A percentile compares a stretch with the other conserved stretches of the same genome.
These are phyloP conservation scores for Ophiocordyceps camponoti-floridani DNA, from an alignment of 2,329 filamentous ascomycete species.

Conservation along the genomic window DNA sequence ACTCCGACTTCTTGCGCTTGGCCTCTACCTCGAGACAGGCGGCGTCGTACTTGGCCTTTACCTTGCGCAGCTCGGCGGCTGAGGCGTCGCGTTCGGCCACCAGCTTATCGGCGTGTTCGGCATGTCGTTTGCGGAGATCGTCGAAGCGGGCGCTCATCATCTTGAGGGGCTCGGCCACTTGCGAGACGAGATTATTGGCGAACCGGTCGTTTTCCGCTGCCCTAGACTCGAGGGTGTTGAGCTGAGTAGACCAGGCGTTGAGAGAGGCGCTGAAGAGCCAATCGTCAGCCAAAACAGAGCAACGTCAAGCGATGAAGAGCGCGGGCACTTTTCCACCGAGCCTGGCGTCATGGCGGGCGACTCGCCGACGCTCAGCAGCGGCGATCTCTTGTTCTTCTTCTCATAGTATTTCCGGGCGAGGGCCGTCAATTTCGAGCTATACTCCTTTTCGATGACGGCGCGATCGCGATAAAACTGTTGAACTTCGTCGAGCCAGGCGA, in stretches of 20 bases:
- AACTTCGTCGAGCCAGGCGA: conserved; percentile 90
- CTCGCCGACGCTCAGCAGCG: conserved; percentile 80
- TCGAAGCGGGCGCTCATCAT: conserved; percentile 60
- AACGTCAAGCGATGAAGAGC: neutral
- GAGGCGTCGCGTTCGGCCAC: conserved; percentile 75
- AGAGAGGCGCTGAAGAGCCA: conserved; percentile 54
- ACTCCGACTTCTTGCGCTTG: conserved; percentile 85
- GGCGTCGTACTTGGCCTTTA: conserved; percentile 82
- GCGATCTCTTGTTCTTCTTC: conserved; percentile 82
- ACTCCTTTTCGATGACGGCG: conserved; percentile 89
- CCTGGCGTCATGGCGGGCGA: conserved; percentile 85
- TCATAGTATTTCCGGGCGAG: conserved; percentile 95
- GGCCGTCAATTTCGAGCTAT: conserved; percentile 69
- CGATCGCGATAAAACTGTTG: conserved; percentile 95
- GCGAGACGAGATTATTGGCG: conserved; percentile 56
- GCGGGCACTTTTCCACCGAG: conserved; percentile 62
- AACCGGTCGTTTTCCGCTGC: conserved; percentile 82
- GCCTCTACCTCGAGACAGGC: conserved; percentile 90
- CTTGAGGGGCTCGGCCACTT: conserved; percentile 78
- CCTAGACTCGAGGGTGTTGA: conserved; percentile 74
- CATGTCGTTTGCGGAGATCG: conserved; percentile 79
- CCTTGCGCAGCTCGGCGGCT: conserved; percentile 74
- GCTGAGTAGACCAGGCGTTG: conserved; percentile 90
- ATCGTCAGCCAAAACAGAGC: conserved; percentile 6
- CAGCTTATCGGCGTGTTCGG: conserved; percentile 73